Conservation (phyloP, 2,329 filamentous ascomycete genomes). For the Fusarium poae region DNA sequence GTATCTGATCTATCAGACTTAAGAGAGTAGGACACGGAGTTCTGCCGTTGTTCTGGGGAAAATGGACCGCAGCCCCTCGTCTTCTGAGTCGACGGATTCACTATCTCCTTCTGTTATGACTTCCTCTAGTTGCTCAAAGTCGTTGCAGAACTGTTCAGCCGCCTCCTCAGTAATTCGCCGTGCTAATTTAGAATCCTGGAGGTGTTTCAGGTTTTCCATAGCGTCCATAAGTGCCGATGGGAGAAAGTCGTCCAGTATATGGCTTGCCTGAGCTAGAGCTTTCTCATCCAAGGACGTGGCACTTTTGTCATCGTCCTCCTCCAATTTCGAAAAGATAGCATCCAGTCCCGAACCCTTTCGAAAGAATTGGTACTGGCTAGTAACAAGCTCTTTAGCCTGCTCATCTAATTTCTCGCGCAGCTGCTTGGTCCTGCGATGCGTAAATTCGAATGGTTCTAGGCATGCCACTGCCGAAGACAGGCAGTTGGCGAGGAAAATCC, state of each 20-base stretch:
- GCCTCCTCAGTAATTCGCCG: slow-evolving; percentile 85
- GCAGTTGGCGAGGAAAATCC: slow-evolving; percentile 82
- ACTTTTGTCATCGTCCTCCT: slow-evolving; percentile 50
- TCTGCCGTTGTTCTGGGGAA: slow-evolving; percentile 72
- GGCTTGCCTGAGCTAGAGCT: slow-evolving; percentile 74
- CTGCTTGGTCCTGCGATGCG: slow-evolving; percentile 65
- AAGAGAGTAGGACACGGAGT: slow-evolving; percentile 70
- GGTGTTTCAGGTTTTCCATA: slow-evolving; percentile 79
- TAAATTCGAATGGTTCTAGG: slow-evolving; percentile 74
- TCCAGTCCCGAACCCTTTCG: slow-evolving; percentile 80
- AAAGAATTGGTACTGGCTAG: slow-evolving; percentile 79
- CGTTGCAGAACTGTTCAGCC: slow-evolving; percentile 83
- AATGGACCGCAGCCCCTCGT: slow-evolving; percentile 52
- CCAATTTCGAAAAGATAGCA: slow-evolving; percentile 70
- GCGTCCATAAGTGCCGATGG: slow-evolving; percentile 95
- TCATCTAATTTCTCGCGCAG: slow-evolving; percentile 69
- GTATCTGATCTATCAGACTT: slow-evolving; percentile 13
- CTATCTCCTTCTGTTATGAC: slow-evolving; percentile 62
- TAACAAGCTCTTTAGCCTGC: slow-evolving; percentile 69
- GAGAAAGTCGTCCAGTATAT: slow-evolving; percentile 88
- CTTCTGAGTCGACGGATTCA: slow-evolving; percentile 45
- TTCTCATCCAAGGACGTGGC: slow-evolving; percentile 62
- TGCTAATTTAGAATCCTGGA: slow-evolving; percentile 79
- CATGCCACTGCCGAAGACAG: slow-evolving; percentile 68
- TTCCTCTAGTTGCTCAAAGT: slow-evolving; percentile 77